Conservation (phyloP, 2,329 filamentous ascomycete species). For the Pezicula carpinea region DNA sequence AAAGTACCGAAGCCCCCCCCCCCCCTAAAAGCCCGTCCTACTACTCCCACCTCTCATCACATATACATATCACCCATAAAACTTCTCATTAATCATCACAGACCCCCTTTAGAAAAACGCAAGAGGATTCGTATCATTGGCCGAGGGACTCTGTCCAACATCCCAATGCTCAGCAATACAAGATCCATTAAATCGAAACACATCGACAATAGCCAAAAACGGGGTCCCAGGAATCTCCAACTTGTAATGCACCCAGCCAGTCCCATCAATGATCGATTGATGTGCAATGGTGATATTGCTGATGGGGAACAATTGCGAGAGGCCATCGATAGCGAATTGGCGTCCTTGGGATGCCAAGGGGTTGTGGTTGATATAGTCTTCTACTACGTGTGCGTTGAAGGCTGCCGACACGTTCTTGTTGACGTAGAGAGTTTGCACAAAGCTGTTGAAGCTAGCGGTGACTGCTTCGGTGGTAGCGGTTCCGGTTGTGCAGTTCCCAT, state of each 20-base stretch:
- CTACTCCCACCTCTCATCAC: too few relatives aligned
- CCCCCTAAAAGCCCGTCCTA: too few relatives aligned
- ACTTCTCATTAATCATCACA: too few relatives aligned
- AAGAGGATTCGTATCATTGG: constrained; percentile 12
- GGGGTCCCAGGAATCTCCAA: background rate
- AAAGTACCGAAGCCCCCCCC: too few relatives aligned
- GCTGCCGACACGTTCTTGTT: background rate
- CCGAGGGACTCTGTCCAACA: constrained; percentile 8
- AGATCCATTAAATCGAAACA: constrained; percentile 16
- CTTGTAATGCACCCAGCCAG: background rate
- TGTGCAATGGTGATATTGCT: too few relatives aligned
- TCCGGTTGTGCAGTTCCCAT: too few relatives aligned
- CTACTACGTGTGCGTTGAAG: background rate
- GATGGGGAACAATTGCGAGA: too few relatives aligned
- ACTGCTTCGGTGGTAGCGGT: too few relatives aligned
- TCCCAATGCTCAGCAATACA: constrained; percentile 20
- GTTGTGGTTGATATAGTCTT: constrained; percentile 13
- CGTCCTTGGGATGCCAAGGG: constrained; percentile 9
- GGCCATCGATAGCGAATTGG: constrained; percentile 1
- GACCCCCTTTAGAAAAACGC: too few relatives aligned
- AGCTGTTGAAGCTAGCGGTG: background rate
- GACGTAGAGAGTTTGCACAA: background rate
- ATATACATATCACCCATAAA: too few relatives aligned
- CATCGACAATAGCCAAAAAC: constrained; percentile 8
- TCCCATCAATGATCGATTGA: background rate